Percentiles rank a stretch among this genome's conserved stretches.
Conservation (phyloP, 805 yeast species). For the Komagataella mondaviorum region DNA sequence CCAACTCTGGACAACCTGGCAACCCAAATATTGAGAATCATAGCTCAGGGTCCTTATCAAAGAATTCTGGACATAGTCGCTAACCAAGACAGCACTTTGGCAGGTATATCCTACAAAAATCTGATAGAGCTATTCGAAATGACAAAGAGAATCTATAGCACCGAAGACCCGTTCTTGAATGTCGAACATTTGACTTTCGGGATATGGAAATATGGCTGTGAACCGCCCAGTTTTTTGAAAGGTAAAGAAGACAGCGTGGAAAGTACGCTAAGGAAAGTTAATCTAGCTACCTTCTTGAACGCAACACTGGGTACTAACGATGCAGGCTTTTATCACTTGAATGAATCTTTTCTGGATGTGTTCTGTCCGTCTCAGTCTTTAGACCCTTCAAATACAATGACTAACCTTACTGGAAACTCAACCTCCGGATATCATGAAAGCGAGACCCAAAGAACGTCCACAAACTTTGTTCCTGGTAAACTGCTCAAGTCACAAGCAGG, state of each 20-base stretch:
- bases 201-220: constrained; percentile 49
- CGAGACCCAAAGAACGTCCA: constrained; percentile 8
- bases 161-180: constrained; percentile 58
- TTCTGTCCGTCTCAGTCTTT: constrained; percentile 66
- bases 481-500: constrained; percentile 72
- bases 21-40: constrained; percentile 61
- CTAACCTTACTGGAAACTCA: constrained; percentile 8
- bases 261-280: constrained; percentile 67
- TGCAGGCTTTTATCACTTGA: constrained; percentile 76
- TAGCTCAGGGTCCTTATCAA: constrained; percentile 65
- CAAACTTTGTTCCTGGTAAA: constrained; percentile 7
- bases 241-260: constrained; percentile 50
- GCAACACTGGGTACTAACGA: constrained; percentile 78
- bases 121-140: constrained; percentile 69
- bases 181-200: constrained; percentile 64
- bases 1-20: constrained; percentile 76
- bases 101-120: constrained; percentile 49
- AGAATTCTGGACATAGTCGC: constrained; percentile 61
- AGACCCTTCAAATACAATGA: constrained; percentile 26
- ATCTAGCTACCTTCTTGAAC: constrained; percentile 77
- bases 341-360: constrained; percentile 73
- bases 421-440: constrained; percentile 2
- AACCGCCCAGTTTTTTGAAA: constrained; percentile 41
- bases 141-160: constrained; percentile 52
- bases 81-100: constrained; percentile 48